phyloP scores from a whole-genome alignment of 2,329 filamentous ascomycete genomes.

The Botryotinia convoluta region DNA sequence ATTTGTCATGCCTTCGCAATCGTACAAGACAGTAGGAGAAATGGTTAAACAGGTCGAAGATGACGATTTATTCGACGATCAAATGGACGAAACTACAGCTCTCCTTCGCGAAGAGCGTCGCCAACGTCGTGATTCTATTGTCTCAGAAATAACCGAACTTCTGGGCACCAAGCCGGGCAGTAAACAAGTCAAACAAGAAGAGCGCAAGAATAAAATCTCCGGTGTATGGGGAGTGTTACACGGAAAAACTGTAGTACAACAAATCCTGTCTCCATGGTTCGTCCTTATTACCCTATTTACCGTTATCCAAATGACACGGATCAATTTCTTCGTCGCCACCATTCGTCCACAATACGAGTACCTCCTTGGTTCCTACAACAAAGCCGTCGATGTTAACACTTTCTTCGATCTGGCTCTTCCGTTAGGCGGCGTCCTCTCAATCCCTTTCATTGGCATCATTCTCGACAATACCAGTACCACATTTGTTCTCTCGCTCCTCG shows the following conservation, averaged over 20 bases:
- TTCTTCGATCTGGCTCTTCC: conserved; percentile 87
- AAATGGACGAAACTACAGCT: conserved; percentile 50
- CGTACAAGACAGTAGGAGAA: conserved; percentile 83
- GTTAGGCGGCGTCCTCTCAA: conserved; percentile 76
- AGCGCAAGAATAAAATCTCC: conserved; percentile 61
- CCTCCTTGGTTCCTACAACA: conserved; percentile 60
- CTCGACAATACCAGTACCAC: conserved; percentile 75
- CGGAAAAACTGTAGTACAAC: conserved; percentile 63
- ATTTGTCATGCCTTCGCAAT: conserved; percentile 68
- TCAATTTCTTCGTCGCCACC: conserved; percentile 92
- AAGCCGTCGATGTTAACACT: conserved; percentile 70
- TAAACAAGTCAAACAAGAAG: conserved; percentile 64
- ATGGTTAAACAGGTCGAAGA: conserved; percentile 71
- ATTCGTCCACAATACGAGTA: conserved; percentile 78
- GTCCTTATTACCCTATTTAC: conserved; percentile 77
- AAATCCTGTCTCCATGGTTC: conserved; percentile 82
- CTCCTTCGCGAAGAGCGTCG: conserved; percentile 48
- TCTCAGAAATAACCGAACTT: conserved; percentile 70
- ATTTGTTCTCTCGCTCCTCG: conserved; percentile 67
- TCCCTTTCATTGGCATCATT: conserved; percentile 80
- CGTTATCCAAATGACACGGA: conserved; percentile 71
- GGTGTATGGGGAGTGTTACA: conserved; percentile 90
- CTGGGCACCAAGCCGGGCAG: conserved; percentile 64
- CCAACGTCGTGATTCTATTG: conserved; percentile 39
- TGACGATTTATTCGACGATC: conserved; percentile 49